These are phyloP conservation scores for Tetratostichococcus sp. DNA, from an alignment of 139 green algal genomes.

Conservation along the genomic window DNA sequence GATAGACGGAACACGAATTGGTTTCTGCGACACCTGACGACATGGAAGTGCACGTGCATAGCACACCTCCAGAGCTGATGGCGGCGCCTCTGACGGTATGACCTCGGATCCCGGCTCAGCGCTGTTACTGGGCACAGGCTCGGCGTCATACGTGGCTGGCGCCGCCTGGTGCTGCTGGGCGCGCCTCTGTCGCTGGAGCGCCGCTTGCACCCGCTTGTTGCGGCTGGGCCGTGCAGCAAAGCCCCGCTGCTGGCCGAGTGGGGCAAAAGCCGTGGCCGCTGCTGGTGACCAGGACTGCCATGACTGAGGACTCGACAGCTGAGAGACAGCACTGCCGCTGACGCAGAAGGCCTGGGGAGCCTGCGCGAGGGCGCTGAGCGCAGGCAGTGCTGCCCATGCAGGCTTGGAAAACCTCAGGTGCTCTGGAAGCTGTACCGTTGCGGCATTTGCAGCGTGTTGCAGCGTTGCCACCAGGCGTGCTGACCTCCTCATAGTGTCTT, in stretches of 20 bases:
- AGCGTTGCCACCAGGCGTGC: not conserved
- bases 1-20: too few relatives aligned
- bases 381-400: not conserved
- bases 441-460: not conserved
- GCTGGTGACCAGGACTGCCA: not conserved
- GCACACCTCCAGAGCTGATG: not conserved
- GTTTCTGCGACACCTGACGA: too few relatives aligned
- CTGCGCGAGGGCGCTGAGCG: not conserved
- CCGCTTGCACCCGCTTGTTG: not conserved
- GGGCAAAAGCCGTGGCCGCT: too few relatives aligned
- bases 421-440: not conserved
- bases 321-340: too few relatives aligned
- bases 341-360: not conserved
- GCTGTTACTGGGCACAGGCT: not conserved
- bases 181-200: not conserved
- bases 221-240: not conserved
- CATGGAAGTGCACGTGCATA: too few relatives aligned
- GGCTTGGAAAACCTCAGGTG: not conserved
- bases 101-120: not conserved
- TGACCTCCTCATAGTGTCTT: not conserved
- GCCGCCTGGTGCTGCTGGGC: not conserved
- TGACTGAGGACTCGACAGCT: not conserved
- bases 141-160: not conserved
- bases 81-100: not conserved
- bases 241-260: too few relatives aligned